Conservation (phyloP, 805 yeast species). For the Candida glaebosa region DNA sequence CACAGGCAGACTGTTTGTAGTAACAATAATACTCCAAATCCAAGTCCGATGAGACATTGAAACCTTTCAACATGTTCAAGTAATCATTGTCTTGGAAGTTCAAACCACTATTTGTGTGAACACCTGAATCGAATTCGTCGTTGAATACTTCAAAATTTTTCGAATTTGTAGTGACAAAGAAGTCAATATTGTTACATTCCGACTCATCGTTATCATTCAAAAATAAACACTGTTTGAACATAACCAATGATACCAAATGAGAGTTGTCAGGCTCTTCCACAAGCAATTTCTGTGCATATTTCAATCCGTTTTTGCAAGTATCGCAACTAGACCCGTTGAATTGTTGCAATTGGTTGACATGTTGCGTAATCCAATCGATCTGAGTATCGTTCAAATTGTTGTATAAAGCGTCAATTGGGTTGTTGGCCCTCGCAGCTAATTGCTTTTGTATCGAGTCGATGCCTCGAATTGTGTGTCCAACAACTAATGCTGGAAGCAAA, state of each 20-base stretch:
- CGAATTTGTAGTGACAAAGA: slow-evolving; percentile 35
- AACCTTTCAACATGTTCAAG: slow-evolving; percentile 30
- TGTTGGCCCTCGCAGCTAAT: slow-evolving; percentile 12
- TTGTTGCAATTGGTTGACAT: slow-evolving; percentile 23
- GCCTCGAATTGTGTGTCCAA: slow-evolving; percentile 20
- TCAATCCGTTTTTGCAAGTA: slow-evolving; percentile 33
- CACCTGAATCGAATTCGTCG: slow-evolving; percentile 19
- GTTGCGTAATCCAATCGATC: slow-evolving; percentile 25
- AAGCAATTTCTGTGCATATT: slow-evolving; percentile 24
- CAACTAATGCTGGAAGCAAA: not conserved
- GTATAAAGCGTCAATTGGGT: slow-evolving; percentile 25
- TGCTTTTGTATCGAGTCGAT: slow-evolving; percentile 22
- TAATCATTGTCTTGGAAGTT: slow-evolving; percentile 39
- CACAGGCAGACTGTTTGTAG: slow-evolving; percentile 42
- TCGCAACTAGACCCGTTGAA: slow-evolving; percentile 34
- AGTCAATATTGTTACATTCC: slow-evolving; percentile 34
- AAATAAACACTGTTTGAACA: slow-evolving; percentile 33
- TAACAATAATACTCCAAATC: slow-evolving; percentile 54
- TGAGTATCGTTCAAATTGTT: slow-evolving; percentile 21
- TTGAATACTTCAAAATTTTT: slow-evolving; percentile 17
- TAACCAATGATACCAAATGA: slow-evolving; percentile 32
- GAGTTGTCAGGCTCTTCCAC: slow-evolving; percentile 27
- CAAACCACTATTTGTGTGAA: slow-evolving; percentile 22
- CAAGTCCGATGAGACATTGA: slow-evolving; percentile 34
- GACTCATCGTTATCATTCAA: slow-evolving; percentile 25